Evolutionary conservation across 441 rosid species (phyloP).

Genomic region (Euphorbia corollata): DNA sequence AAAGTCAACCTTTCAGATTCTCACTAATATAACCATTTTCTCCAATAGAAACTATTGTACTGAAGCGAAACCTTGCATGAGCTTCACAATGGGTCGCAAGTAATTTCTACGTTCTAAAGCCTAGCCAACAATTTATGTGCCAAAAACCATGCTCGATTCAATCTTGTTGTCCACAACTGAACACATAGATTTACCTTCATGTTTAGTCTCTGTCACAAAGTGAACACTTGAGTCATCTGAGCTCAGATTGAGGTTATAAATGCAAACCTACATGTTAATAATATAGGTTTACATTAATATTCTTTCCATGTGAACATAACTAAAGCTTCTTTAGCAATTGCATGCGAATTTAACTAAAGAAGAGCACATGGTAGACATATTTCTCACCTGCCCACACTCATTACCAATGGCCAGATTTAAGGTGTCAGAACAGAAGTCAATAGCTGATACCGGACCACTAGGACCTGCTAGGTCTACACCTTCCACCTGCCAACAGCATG

Average conservation of each 20-base stretch:
- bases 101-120: neutral
- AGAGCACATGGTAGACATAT: slow-evolving; percentile 6
- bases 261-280: slow-evolving; percentile 35
- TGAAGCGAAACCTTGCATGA: slow-evolving; percentile 2
- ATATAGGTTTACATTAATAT: neutral
- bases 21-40: neutral
- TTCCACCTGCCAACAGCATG: slow-evolving; percentile 33
- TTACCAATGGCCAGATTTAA: slow-evolving; percentile 59
- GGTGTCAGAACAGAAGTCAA: slow-evolving; percentile 47
- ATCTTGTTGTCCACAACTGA: neutral
- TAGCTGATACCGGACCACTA: slow-evolving; percentile 38
- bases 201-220: slow-evolving; percentile 36
- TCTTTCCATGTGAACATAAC: too few relatives aligned
- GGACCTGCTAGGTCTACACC: slow-evolving; percentile 35
- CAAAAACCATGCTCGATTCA: neutral
- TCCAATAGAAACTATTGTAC: neutral
- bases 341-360: neutral
- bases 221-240: slow-evolving; percentile 29
- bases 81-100: neutral
- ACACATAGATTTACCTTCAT: slow-evolving; percentile 38
- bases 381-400: slow-evolving; percentile 54
- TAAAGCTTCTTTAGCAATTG: too few relatives aligned
- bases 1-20: neutral
- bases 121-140: neutral
- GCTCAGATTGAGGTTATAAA: slow-evolving; percentile 38